These are phyloP conservation scores for Hyphopichia khmerensis DNA, from an alignment of 1,139 yeast genomes.

Conservation along the genomic window DNA sequence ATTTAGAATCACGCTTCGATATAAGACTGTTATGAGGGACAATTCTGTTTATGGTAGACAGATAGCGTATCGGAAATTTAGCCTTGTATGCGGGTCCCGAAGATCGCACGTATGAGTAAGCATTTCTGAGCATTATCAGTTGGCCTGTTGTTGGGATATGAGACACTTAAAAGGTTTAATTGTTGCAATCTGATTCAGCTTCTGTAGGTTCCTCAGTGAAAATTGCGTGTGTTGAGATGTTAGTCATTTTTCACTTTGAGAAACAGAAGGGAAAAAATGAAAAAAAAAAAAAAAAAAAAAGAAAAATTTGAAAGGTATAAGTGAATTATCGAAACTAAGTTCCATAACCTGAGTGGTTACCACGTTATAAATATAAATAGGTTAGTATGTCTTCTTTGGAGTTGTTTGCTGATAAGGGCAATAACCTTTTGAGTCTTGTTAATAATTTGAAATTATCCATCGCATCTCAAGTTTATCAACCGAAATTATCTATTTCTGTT, in stretches of 20 bases:
- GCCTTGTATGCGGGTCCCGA: too few species aligned
- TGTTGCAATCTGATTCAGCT: too few species aligned
- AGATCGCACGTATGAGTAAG: too few species aligned
- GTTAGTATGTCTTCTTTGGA: conserved; percentile 13
- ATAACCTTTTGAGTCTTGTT: conserved; percentile 40
- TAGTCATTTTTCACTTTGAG: not conserved
- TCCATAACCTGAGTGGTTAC: not conserved
- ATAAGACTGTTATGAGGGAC: conserved; percentile 1
- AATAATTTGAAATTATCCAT: conserved; percentile 62
- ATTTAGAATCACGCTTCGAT: not conserved
- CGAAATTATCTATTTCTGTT: conserved; percentile 26
- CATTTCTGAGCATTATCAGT: too few species aligned
- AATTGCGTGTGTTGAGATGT: not conserved
- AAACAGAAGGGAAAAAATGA: too few species aligned
- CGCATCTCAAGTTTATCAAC: conserved; percentile 42
- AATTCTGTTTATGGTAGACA: not conserved
- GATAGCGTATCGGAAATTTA: not conserved
- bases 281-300: not conserved
- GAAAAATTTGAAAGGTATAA: not conserved
- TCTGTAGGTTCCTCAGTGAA: not conserved
- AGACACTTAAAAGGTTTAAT: too few species aligned
- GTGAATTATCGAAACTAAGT: not conserved
- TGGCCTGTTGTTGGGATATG: too few species aligned
- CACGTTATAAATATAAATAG: not conserved
- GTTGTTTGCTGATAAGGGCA: conserved; percentile 43